These are phyloP conservation scores for Nevesoporus exiguus DNA, from an alignment of 768 basidiomycete genomes.

Conservation along the genomic window DNA sequence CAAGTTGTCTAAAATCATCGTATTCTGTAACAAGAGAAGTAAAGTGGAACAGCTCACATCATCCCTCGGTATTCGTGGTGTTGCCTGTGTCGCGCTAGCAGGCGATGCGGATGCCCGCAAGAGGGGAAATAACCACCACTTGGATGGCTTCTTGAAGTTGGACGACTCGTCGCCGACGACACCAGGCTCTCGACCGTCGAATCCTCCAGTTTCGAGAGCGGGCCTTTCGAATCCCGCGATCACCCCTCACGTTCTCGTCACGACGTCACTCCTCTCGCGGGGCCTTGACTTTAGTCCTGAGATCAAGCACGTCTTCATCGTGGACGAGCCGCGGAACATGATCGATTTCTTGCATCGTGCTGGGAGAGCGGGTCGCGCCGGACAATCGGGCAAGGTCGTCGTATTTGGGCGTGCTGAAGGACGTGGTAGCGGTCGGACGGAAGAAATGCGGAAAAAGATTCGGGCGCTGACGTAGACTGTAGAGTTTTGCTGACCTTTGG, in stretches of 20 bases:
- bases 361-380: slow-evolving; percentile 77
- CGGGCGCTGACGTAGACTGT: slow-evolving; percentile 31
- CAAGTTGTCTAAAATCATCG: slow-evolving; percentile 61
- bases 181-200: not conserved
- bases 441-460: slow-evolving; percentile 51
- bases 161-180: not conserved
- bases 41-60: slow-evolving; percentile 61
- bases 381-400: slow-evolving; percentile 64
- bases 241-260: slow-evolving; percentile 70
- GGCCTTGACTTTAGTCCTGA: slow-evolving; percentile 83
- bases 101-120: slow-evolving; percentile 54
- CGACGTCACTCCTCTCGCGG: slow-evolving; percentile 86
- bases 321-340: slow-evolving; percentile 86
- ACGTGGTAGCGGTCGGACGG: slow-evolving; percentile 52
- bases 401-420: slow-evolving; percentile 72
- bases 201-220: slow-evolving; percentile 5
- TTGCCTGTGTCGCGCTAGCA: slow-evolving; percentile 64
- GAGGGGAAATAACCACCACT: slow-evolving; percentile 69
- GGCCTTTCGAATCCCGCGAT: slow-evolving; percentile 26
- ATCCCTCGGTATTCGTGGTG: slow-evolving; percentile 57
- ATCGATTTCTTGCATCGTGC: slow-evolving; percentile 92
- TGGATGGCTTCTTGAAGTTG: slow-evolving; percentile 66
- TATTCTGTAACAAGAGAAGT: slow-evolving; percentile 78
- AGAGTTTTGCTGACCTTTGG: not conserved
- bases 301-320: slow-evolving; percentile 80